Evolutionary conservation across 148 eudicot genomes (phyloP), one percentile per base, ranked within the genome.

Genomic region (Suaeda aralocaspica): DNA sequence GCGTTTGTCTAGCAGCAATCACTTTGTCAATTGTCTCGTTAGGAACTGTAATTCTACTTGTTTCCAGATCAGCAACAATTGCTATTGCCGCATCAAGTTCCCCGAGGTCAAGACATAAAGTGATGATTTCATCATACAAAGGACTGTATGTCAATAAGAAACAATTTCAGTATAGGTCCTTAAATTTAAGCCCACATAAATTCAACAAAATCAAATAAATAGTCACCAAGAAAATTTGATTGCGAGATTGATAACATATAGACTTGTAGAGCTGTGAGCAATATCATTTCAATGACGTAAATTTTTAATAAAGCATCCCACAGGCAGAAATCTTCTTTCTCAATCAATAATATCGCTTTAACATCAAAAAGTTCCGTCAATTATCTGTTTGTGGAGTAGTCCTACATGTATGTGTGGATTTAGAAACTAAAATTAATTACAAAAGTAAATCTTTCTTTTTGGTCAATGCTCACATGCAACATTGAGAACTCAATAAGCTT

Each of bases 61-160:
- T 87, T 81, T 94, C 98, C 70, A 94, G 71, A 67, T 91, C 97
- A 29, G 98, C 91, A 68, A 93, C 98, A 60, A 93, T 83, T 41
- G 96, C 95, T 77, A 93, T 76, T 41, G 91, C 91, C 29, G 98
- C 96, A 73, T 93, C 98, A 33, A 90, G 91, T 72, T 93, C 98
- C 71, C 96, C 97, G 26, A 89, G 86, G 74, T 87, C 92, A 30
- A 94, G 88, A 71, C 97, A 91, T 49, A 91, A 49, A 15, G 84
- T 84, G 80, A 94, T 83, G 57, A 91, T 75, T 80, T 94, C 97
- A 71, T 94, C 97, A 64, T 94, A 94, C 72, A 94, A 64, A 28
- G 97, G 96, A 76, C 98, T 94, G 96, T 79, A 82, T 49, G 61
- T 33, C 22, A 69, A 61, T 59, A 44, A 59, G 26, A 53, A 5